Conservation (phyloP, 805 yeast species). For the Hanseniaspora taiwanica region DNA sequence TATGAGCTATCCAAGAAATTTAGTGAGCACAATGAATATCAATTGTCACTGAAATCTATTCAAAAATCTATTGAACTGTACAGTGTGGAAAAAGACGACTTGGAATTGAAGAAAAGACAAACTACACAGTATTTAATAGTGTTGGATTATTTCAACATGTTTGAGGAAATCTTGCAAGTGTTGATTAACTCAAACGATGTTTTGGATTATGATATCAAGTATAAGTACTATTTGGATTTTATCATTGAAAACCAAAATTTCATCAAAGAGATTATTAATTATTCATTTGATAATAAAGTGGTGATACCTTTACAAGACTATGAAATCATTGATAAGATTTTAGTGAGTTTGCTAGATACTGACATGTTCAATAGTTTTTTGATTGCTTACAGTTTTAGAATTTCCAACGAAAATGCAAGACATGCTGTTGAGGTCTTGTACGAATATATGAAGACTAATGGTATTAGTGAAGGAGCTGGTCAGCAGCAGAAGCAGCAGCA, state of each 20-base stretch:
- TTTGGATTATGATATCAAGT: slow-evolving; percentile 13
- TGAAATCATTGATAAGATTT: slow-evolving; percentile 15
- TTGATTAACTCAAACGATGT: slow-evolving; percentile 15
- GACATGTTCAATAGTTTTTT: slow-evolving; percentile 15
- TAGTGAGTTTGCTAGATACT: slow-evolving; percentile 8
- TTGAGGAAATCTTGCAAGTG: slow-evolving; percentile 20
- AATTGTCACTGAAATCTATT: slow-evolving; percentile 16
- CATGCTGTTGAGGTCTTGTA: slow-evolving; percentile 20
- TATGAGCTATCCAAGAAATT: slow-evolving; percentile 18
- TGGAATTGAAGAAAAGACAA: slow-evolving; percentile 12
- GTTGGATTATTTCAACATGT: slow-evolving; percentile 15
- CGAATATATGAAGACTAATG: too few species aligned
- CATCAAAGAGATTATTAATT: slow-evolving; percentile 13
- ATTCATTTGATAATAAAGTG: slow-evolving; percentile 8
- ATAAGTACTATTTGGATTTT: slow-evolving; percentile 11
- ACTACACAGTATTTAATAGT: slow-evolving; percentile 17
- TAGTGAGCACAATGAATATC: slow-evolving; percentile 11
- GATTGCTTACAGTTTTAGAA: slow-evolving; percentile 17
- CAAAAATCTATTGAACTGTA: slow-evolving; percentile 16
- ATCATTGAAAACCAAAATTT: slow-evolving; percentile 11
- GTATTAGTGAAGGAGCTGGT: too few species aligned
- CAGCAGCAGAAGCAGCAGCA: slow-evolving; percentile 1
- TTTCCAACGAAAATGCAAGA: slow-evolving; percentile 17
- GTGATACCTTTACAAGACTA: slow-evolving; percentile 15
- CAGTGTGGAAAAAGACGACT: slow-evolving; percentile 9